phyloP scores from a whole-genome alignment of 129 eudicot genomes.

The Ambrosia artemisiifolia region DNA sequence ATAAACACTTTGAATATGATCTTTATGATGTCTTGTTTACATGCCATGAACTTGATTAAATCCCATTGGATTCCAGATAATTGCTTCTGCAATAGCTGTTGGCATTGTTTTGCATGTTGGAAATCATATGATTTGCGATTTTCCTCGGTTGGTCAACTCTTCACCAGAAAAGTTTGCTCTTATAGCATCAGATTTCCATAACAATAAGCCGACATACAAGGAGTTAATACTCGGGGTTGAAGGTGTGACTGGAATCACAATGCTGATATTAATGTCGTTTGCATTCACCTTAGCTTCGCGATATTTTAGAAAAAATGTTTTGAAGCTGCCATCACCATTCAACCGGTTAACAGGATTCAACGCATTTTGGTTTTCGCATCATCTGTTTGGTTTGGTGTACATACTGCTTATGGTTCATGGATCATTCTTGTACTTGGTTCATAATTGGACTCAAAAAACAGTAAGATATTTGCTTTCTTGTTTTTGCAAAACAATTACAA shows the following conservation, averaged over 20 bases:
- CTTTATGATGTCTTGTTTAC: background rate
- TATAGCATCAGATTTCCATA: conserved; percentile 71
- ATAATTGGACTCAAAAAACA: conserved; percentile 82
- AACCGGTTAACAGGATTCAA: conserved; percentile 88
- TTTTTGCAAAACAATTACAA: background rate
- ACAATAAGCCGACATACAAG: conserved; percentile 56
- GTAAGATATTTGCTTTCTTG: conserved; percentile 37
- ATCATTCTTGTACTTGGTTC: conserved; percentile 73
- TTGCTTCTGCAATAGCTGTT: conserved; percentile 77
- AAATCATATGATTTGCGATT: conserved; percentile 78
- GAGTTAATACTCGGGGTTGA: conserved; percentile 52
- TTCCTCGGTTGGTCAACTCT: conserved; percentile 70
- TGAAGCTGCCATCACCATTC: conserved; percentile 84
- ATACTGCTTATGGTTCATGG: conserved; percentile 79
- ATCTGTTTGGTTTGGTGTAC: conserved; percentile 77
- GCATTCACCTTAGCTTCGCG: conserved; percentile 83
- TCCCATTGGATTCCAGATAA: conserved; percentile 42
- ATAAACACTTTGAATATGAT: background rate
- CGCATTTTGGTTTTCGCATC: conserved; percentile 99
- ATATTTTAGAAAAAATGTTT: conserved; percentile 52
- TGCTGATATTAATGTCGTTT: conserved; percentile 70
- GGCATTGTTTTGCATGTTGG: conserved; percentile 78
- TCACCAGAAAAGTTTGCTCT: conserved; percentile 63
- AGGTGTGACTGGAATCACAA: conserved; percentile 72
- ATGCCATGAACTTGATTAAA: background rate